These are phyloP conservation scores for Calonectria pseudoreteaudii DNA, from an alignment of 2,329 filamentous ascomycete species.

Conservation along the genomic window DNA sequence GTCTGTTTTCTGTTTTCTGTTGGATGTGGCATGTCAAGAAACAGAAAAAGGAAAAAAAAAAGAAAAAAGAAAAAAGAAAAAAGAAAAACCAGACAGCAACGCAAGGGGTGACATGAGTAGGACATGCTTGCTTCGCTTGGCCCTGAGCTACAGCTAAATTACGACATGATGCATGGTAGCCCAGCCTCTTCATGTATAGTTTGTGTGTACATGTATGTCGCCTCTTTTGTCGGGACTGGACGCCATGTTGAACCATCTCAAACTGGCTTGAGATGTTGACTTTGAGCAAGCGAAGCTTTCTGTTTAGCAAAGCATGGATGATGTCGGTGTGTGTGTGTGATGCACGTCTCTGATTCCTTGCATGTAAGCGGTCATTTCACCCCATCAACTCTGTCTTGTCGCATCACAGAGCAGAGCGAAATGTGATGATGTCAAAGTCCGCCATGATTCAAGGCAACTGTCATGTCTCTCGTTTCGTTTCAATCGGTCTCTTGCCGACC, in stretches of 20 bases:
- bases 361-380: neutral
- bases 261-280: neutral
- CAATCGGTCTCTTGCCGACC: neutral
- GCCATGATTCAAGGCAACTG: neutral
- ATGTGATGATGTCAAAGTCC: neutral
- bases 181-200: neutral
- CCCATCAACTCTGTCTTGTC: neutral
- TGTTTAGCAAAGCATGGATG: neutral
- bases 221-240: neutral
- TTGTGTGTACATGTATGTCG: neutral
- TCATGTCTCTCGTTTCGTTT: neutral
- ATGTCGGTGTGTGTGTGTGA: neutral
- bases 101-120: neutral
- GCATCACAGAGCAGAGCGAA: neutral
- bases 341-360: conserved; percentile 3
- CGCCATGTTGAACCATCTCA: neutral
- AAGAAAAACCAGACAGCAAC: neutral
- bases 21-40: neutral
- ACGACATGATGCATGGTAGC: conserved; percentile 3
- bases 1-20: neutral
- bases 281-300: neutral
- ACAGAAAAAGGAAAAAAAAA: neutral
- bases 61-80: neutral
- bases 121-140: neutral
- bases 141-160: neutral